Evolutionary conservation across 164 flowering plant genomes (phyloP).

Genomic region (Magnolia kwangsiensis): DNA sequence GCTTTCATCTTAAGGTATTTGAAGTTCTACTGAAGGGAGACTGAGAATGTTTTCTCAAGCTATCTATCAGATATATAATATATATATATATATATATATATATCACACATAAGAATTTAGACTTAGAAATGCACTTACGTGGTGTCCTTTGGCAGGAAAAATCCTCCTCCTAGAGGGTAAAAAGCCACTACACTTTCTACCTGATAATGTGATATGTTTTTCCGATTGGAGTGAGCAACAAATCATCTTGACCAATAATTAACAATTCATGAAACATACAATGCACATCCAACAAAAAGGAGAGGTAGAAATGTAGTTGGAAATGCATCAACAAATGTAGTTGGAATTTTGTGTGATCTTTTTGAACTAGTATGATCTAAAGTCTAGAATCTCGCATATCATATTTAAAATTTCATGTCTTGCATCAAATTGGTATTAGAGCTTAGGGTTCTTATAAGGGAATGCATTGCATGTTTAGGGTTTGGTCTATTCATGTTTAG

Average conservation of each 20-base stretch:
- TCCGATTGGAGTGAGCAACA: not conserved
- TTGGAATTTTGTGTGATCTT: too few relatives aligned
- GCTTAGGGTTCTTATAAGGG: too few relatives aligned
- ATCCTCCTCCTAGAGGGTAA: conserved; percentile 8
- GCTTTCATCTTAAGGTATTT: not conserved
- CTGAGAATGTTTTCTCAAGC: not conserved
- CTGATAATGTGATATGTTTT: conserved; percentile 18
- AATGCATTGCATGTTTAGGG: too few relatives aligned
- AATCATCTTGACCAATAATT: not conserved
- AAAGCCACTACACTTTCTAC: conserved; percentile 22
- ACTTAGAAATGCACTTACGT: conserved; percentile 14
- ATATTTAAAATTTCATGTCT: too few relatives aligned
- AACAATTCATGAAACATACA: not conserved
- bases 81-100: not conserved
- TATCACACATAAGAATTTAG: too few relatives aligned
- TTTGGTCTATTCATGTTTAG: too few relatives aligned
- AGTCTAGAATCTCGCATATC: too few relatives aligned
- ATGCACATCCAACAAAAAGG: not conserved
- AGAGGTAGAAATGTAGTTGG: not conserved
- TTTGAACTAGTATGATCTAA: too few relatives aligned
- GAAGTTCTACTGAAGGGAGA: not conserved
- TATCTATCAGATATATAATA: not conserved
- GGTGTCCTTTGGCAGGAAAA: conserved; percentile 11
- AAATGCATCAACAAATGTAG: not conserved
- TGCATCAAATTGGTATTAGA: too few relatives aligned